Evolutionary conservation across 768 basidiomycete genomes (phyloP).

Genomic region (Polyporus arcularius): DNA sequence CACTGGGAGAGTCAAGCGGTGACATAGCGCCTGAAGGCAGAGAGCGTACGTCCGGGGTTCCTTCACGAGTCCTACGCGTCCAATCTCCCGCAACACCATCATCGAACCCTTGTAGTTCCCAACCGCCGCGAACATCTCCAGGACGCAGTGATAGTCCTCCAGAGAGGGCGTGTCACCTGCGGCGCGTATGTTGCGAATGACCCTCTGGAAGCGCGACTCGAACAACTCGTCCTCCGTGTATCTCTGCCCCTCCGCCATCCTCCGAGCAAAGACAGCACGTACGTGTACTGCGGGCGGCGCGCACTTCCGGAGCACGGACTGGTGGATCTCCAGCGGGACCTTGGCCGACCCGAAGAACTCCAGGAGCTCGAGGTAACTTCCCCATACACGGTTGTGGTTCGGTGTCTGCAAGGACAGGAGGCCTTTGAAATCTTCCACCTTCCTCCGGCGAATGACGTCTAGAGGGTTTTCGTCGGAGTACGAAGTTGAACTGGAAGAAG

Average conservation of each 20-base stretch:
- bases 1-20: conserved; percentile 64
- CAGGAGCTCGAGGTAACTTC: conserved; percentile 59
- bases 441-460: background rate
- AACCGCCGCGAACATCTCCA: conserved; percentile 74
- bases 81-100: conserved; percentile 63
- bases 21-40: conserved; percentile 69
- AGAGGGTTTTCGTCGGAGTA: background rate
- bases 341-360: conserved; percentile 45
- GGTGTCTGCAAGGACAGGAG: background rate
- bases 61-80: conserved; percentile 44
- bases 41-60: conserved; percentile 58
- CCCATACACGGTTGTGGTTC: conserved; percentile 47
- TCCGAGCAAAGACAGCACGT: conserved; percentile 45
- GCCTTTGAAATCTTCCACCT: background rate
- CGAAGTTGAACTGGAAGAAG: conserved; percentile 2
- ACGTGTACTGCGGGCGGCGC: conserved; percentile 49
- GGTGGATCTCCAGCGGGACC: conserved; percentile 68
- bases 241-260: conserved; percentile 36
- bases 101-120: conserved; percentile 67
- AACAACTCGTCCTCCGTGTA: conserved; percentile 47
- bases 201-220: conserved; percentile 64
- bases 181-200: conserved; percentile 71
- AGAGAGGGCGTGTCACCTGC: conserved; percentile 45
- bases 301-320: conserved; percentile 67
- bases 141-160: conserved; percentile 74